These are phyloP conservation scores for Gnaphalium uliginosum DNA, from an alignment of 129 eudicot genomes.

Conservation along the genomic window DNA sequence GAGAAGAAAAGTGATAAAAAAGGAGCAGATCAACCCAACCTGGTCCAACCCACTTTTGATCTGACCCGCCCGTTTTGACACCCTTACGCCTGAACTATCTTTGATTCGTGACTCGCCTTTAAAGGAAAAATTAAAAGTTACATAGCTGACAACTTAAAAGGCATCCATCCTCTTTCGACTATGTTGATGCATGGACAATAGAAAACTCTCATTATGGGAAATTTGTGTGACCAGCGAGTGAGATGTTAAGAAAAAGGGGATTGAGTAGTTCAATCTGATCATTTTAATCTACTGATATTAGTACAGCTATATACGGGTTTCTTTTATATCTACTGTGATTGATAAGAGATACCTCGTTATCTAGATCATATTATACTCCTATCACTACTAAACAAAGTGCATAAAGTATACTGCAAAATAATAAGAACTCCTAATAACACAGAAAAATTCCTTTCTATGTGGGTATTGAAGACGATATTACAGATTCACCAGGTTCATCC, in stretches of 20 bases:
- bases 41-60: background rate
- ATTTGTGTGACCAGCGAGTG: too few species aligned
- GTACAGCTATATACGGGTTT: background rate
- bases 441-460: slow-evolving; percentile 2
- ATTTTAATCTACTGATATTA: too few species aligned
- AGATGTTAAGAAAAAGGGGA: background rate
- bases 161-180: background rate
- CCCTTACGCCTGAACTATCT: background rate
- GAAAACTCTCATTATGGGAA: too few species aligned
- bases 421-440: slow-evolving; percentile 10
- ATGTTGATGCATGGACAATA: background rate
- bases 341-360: background rate
- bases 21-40: too few species aligned
- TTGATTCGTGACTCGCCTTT: background rate
- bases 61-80: background rate
- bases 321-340: background rate
- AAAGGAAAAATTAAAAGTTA: background rate
- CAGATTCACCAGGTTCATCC: slow-evolving; percentile 13
- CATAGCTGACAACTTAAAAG: background rate
- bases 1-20: too few species aligned
- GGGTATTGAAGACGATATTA: slow-evolving; percentile 5
- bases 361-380: background rate
- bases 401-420: background rate
- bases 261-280: background rate
- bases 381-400: background rate